Conservation (phyloP, 2,329 filamentous ascomycete genomes). For the Cadophora luteo-olivacea region DNA sequence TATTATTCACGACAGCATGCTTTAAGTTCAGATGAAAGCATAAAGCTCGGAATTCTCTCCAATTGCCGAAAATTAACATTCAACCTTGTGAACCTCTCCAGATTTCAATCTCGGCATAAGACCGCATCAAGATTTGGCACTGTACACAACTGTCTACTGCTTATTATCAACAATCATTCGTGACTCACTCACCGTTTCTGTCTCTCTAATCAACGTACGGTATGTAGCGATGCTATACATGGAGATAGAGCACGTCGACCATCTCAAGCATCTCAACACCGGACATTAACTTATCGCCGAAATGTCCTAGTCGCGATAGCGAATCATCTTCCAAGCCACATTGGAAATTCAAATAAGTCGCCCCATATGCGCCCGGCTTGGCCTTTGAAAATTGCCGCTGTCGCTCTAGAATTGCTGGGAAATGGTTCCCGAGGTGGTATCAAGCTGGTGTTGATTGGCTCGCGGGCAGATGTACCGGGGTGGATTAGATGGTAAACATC, state of each 20-base stretch:
- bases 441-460: too few relatives aligned
- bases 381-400: not conserved
- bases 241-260: not conserved
- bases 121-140: too few relatives aligned
- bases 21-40: too few relatives aligned
- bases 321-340: not conserved
- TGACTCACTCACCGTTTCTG: not conserved
- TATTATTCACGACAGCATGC: too few relatives aligned
- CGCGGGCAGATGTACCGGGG: not conserved
- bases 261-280: not conserved
- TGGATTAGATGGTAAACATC: not conserved
- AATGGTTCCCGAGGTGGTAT: not conserved
- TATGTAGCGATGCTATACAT: too few relatives aligned
- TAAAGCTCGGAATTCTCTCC: too few relatives aligned
- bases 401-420: not conserved
- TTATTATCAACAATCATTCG: not conserved
- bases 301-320: not conserved
- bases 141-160: not conserved
- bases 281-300: conserved; percentile 16
- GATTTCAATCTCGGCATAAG: too few relatives aligned
- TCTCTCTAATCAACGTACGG: not conserved
- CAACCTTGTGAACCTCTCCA: too few relatives aligned
- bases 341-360: not conserved
- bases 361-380: not conserved
- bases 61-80: too few relatives aligned